These are phyloP conservation scores for Saururus chinensis DNA, from an alignment of 164 flowering plant species.

Conservation along the genomic window DNA sequence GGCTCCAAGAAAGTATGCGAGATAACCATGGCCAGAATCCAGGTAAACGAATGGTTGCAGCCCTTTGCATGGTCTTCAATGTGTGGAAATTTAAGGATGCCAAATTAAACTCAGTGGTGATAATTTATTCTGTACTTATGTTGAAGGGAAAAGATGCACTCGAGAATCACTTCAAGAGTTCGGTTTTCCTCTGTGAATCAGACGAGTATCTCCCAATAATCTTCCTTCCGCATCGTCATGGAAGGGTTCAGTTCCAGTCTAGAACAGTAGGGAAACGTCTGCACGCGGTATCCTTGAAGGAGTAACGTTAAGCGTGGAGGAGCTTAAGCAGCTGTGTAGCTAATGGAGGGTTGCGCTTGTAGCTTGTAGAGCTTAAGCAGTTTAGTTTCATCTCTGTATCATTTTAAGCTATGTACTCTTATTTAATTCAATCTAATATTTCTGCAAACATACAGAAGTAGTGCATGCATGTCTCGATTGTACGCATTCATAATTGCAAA, in stretches of 20 bases:
- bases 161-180: neutral
- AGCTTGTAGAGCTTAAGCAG: too few relatives aligned
- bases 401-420: too few relatives aligned
- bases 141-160: constrained; percentile 1
- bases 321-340: neutral
- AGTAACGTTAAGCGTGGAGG: neutral
- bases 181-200: neutral
- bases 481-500: too few relatives aligned
- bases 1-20: constrained; percentile 35
- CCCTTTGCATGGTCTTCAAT: too few relatives aligned
- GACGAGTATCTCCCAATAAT: neutral
- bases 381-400: too few relatives aligned
- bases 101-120: neutral
- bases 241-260: neutral
- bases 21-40: constrained; percentile 39
- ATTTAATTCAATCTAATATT: too few relatives aligned
- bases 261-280: neutral
- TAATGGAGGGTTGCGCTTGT: too few relatives aligned
- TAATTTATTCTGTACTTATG: neutral
- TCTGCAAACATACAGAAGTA: too few relatives aligned
- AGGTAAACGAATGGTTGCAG: constrained; percentile 24
- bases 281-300: neutral
- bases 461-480: too few relatives aligned
- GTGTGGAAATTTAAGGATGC: too few relatives aligned
- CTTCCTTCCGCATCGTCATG: neutral